phyloP scores from a whole-genome alignment of 192 early-diverging fungal species.

The Dimargaris xerosporica region DNA sequence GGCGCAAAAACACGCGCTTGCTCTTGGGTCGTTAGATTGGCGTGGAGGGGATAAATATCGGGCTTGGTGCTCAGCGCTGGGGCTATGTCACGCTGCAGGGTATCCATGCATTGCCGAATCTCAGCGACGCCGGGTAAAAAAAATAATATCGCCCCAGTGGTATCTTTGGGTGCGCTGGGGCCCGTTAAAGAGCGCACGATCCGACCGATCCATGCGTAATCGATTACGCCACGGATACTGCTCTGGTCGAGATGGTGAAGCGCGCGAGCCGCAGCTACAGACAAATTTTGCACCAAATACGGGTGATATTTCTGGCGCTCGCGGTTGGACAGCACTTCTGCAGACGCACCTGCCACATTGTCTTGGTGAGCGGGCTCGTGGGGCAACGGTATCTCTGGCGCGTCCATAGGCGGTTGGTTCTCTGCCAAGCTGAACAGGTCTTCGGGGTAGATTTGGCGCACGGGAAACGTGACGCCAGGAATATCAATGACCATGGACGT shows the following conservation, averaged over 20 bases:
- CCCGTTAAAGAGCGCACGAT: conserved; percentile 41
- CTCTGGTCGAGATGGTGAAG: conserved; percentile 1
- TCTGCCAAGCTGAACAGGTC: conserved; percentile 15
- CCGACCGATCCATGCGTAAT: conserved; percentile 39
- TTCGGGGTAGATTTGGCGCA: conserved; percentile 40
- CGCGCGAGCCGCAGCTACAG: background rate
- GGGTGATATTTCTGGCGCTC: background rate
- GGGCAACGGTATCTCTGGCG: background rate
- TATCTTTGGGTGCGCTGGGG: conserved; percentile 10
- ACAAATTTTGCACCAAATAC: background rate
- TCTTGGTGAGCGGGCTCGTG: too few relatives aligned
- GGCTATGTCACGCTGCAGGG: conserved; percentile 14
- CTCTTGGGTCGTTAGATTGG: conserved; percentile 32
- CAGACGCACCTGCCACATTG: too few relatives aligned
- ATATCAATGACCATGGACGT: conserved; percentile 41
- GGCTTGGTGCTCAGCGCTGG: conserved; percentile 3
- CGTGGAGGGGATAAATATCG: conserved; percentile 41
- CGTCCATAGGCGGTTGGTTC: background rate
- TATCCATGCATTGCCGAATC: conserved; percentile 52
- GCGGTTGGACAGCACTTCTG: background rate
- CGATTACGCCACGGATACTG: conserved; percentile 22
- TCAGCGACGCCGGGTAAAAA: conserved; percentile 63
- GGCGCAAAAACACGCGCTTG: conserved; percentile 30
- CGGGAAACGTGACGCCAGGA: conserved; percentile 64
- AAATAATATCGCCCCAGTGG: conserved; percentile 40